Evolutionary conservation across 139 green algal species (phyloP).

Genomic region (Closterium sp.): DNA sequence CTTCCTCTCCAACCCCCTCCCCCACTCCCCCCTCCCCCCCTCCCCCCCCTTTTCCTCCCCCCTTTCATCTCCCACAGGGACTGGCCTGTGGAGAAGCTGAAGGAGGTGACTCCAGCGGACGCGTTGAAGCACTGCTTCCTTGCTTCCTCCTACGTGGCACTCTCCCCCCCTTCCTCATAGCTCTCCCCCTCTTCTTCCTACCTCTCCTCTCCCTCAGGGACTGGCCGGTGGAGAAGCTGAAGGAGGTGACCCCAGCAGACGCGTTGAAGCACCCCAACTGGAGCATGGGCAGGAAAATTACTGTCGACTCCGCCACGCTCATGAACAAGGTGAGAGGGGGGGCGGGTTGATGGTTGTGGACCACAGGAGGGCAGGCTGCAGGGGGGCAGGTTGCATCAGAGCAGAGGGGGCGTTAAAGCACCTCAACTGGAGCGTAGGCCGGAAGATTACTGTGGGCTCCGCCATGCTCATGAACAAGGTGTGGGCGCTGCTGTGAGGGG

Average conservation of each 20-base stretch:
- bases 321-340: slow-evolving; percentile 92
- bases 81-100: slow-evolving; percentile 87
- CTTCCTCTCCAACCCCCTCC: too few species aligned
- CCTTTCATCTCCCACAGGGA: slow-evolving; percentile 60
- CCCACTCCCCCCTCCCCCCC: too few species aligned
- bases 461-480: slow-evolving; percentile 99
- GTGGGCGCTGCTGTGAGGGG: too few species aligned
- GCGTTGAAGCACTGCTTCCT: slow-evolving; percentile 51
- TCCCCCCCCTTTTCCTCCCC: too few species aligned
- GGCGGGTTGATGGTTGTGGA: too few species aligned
- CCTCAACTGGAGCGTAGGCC: slow-evolving; percentile 70
- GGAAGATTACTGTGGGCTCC: slow-evolving; percentile 97
- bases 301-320: slow-evolving; percentile 92
- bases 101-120: slow-evolving; percentile 47
- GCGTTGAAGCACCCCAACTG: slow-evolving; percentile 64
- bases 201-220: slow-evolving; percentile 60
- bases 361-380: background rate
- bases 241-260: slow-evolving; percentile 47
- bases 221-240: slow-evolving; percentile 87
- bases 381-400: background rate
- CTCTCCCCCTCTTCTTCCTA: background rate
- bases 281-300: slow-evolving; percentile 97
- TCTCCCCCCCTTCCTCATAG: background rate
- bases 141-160: background rate
- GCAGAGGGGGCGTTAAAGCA: too few species aligned